phyloP scores from a whole-genome alignment of 2,329 filamentous ascomycete species.

The Ophiostoma fasciatum region DNA sequence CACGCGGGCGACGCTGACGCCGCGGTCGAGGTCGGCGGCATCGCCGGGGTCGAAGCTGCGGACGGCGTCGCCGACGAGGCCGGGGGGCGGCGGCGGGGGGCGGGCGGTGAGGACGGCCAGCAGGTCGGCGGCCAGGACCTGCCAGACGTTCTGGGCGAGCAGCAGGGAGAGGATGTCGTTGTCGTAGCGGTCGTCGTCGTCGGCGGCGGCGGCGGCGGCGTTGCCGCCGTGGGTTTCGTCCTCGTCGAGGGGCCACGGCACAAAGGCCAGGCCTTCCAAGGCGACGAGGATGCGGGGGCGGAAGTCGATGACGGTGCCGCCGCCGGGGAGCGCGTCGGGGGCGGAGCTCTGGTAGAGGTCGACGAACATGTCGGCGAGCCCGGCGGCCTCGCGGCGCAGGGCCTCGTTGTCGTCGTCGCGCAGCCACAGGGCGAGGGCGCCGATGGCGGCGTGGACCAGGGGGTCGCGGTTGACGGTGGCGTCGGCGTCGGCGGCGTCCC shows the following conservation, averaged over 20 bases:
- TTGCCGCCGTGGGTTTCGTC: constrained; percentile 24
- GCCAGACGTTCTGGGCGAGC: constrained; percentile 37
- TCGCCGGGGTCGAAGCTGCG: constrained; percentile 20
- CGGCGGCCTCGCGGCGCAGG: constrained; percentile 39
- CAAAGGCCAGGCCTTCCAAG: constrained; percentile 42
- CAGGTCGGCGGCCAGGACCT: constrained; percentile 35
- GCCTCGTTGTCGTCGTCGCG: constrained; percentile 50
- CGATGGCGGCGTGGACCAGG: constrained; percentile 42
- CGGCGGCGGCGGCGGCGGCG: background rate
- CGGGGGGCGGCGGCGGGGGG: no score
- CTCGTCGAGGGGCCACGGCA: no score
- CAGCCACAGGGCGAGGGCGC: constrained; percentile 50
- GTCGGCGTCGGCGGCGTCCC: constrained; percentile 39
- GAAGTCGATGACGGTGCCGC: constrained; percentile 30
- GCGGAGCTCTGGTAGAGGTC: constrained; percentile 34
- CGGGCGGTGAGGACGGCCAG: constrained; percentile 22
- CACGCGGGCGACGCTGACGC: constrained; percentile 40
- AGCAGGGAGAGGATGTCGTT: constrained; percentile 28
- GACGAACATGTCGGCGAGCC: constrained; percentile 47
- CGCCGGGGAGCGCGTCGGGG: no score
- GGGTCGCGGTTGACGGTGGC: constrained; percentile 36
- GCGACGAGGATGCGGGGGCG: constrained; percentile 42
- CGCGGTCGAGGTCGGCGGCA: constrained; percentile 24
- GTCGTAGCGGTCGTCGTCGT: constrained; percentile 16
- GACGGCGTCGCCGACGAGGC: constrained; percentile 31